Conservation (phyloP, 495 filamentous ascomycete species). For the Penicillium paxilli region DNA sequence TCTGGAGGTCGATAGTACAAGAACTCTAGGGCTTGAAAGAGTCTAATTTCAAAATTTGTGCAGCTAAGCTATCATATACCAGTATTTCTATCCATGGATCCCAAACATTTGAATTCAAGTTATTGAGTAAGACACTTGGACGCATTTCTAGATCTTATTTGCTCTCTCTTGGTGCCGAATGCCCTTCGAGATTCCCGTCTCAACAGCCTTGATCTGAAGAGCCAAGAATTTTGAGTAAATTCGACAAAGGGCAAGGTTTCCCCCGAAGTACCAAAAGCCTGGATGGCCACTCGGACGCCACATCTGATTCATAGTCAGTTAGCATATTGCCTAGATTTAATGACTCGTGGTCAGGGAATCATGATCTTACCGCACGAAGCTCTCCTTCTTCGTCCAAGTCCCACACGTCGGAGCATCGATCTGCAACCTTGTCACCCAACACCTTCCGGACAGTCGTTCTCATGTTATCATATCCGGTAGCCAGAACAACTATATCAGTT, state of each 20-base stretch:
- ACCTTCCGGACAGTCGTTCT: conserved; percentile 58
- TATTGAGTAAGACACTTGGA: neutral
- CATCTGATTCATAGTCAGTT: conserved; percentile 41
- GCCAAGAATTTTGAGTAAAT: conserved; percentile 71
- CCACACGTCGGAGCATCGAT: conserved; percentile 71
- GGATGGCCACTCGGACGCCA: conserved; percentile 72
- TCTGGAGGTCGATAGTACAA: neutral
- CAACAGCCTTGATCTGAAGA: conserved; percentile 70
- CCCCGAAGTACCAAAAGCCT: conserved; percentile 79
- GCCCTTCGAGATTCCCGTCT: conserved; percentile 46
- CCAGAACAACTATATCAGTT: conserved; percentile 77
- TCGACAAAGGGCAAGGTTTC: conserved; percentile 71
- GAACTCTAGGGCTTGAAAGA: too few relatives aligned
- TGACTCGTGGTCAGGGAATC: neutral
- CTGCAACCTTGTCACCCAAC: conserved; percentile 68
- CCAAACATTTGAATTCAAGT: too few relatives aligned
- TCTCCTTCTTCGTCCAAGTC: conserved; percentile 80
- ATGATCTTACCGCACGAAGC: conserved; percentile 49
- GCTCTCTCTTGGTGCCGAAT: conserved; percentile 3
- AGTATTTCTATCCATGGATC: too few relatives aligned
- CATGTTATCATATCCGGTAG: conserved; percentile 85
- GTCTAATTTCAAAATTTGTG: too few relatives aligned
- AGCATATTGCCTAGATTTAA: conserved; percentile 2
- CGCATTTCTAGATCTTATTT: conserved; percentile 7
- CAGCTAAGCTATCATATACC: too few relatives aligned